Conservation (phyloP, 805 yeast genomes). For the Priceomyces carsonii region DNA sequence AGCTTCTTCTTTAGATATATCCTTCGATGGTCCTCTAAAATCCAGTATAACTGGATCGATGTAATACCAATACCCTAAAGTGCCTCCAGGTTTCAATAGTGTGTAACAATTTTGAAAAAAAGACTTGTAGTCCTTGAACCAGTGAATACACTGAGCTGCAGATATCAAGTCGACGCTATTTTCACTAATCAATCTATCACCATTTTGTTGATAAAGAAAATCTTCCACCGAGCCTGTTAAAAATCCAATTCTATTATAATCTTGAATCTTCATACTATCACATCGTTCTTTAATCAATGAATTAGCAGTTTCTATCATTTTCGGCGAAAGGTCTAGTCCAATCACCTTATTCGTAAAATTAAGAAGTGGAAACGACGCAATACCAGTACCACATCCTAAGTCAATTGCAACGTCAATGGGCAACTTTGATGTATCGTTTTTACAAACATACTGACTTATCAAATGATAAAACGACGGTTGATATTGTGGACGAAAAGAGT, state of each 20-base stretch:
- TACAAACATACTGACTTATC: slow-evolving; percentile 25
- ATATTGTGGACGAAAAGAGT: slow-evolving; percentile 43
- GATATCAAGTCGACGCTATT: slow-evolving; percentile 36
- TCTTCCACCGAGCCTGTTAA: slow-evolving; percentile 34
- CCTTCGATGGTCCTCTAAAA: slow-evolving; percentile 14
- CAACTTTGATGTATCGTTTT: slow-evolving; percentile 9
- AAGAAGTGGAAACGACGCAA: slow-evolving; percentile 47
- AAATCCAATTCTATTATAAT: slow-evolving; percentile 28
- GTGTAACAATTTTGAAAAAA: slow-evolving; percentile 32
- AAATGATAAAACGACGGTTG: slow-evolving; percentile 37
- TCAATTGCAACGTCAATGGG: slow-evolving; percentile 30
- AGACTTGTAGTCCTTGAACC: slow-evolving; percentile 38
- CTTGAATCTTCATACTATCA: slow-evolving; percentile 23
- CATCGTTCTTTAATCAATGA: slow-evolving; percentile 23
- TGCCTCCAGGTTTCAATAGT: slow-evolving; percentile 41
- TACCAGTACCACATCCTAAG: slow-evolving; percentile 59
- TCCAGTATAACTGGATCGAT: slow-evolving; percentile 39
- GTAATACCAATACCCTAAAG: slow-evolving; percentile 44
- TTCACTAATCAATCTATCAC: slow-evolving; percentile 15
- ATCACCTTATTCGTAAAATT: slow-evolving; percentile 36
- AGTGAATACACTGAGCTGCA: slow-evolving; percentile 44
- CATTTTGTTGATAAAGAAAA: slow-evolving; percentile 16
- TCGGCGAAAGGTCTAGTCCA: slow-evolving; percentile 49
- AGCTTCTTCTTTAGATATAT: slow-evolving; percentile 12
- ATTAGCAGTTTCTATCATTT: slow-evolving; percentile 48